Percentiles rank a stretch among this genome's conserved stretches.
Evolutionary conservation across 1,284 basidiomycete species (phyloP).

Genomic region (Ganoderma sp.): DNA sequence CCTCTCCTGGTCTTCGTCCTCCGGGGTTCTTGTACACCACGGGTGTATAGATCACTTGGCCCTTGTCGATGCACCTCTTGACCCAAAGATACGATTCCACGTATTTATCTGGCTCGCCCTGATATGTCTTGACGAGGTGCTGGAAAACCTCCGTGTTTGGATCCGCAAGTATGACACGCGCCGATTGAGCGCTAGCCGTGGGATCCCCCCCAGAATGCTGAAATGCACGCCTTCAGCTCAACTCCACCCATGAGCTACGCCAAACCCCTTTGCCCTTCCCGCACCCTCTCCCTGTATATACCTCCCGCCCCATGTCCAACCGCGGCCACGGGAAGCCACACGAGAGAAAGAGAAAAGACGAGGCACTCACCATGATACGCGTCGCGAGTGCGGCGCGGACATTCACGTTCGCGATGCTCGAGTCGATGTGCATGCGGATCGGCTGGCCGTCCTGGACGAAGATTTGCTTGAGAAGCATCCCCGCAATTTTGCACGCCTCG

Average conservation of each 20-base stretch:
- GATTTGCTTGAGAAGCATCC: slow-evolving; percentile 73
- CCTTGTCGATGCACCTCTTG: slow-evolving; percentile 76
- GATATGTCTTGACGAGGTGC: slow-evolving; percentile 70
- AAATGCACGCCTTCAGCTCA: slow-evolving; percentile 19
- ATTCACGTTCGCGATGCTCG: slow-evolving; percentile 76
- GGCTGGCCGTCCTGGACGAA: slow-evolving; percentile 67
- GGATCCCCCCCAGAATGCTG: slow-evolving; percentile 82
- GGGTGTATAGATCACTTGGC: slow-evolving; percentile 67
- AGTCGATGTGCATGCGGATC: slow-evolving; percentile 77
- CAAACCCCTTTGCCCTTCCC: neutral
- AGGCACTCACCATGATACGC: slow-evolving; percentile 67
- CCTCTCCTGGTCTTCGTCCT: slow-evolving; percentile 77
- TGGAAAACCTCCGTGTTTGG: slow-evolving; percentile 74
- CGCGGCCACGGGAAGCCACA: neutral
- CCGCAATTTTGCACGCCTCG: slow-evolving; percentile 76
- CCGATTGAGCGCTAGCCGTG: slow-evolving; percentile 64
- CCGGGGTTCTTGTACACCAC: slow-evolving; percentile 82
- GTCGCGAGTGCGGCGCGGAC: slow-evolving; percentile 65
- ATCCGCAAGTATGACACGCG: slow-evolving; percentile 77
- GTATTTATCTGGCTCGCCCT: slow-evolving; percentile 68
- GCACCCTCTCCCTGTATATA: neutral
- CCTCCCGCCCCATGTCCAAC: too few relatives aligned
- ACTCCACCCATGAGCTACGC: slow-evolving; percentile 1
- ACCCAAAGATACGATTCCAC: slow-evolving; percentile 83
- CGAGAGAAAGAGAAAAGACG: neutral